Conservation (phyloP, 345 rosid species). For the Rhodomyrtus tomentosa region DNA sequence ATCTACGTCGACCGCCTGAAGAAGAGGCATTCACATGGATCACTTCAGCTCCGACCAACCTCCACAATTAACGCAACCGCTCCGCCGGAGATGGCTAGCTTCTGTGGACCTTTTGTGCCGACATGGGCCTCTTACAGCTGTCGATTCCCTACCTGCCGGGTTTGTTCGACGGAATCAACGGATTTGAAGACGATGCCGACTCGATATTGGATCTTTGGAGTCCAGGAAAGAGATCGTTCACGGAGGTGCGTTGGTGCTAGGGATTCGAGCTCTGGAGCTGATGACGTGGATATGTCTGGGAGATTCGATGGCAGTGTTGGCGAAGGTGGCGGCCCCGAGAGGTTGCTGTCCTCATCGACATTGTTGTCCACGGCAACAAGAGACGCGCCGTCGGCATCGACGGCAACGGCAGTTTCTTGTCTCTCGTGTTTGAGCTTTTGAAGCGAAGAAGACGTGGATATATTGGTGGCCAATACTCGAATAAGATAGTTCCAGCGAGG, state of each 20-base stretch:
- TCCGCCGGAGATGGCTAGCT: conserved; percentile 11
- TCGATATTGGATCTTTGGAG: conserved; percentile 28
- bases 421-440: background rate
- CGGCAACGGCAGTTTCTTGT: background rate
- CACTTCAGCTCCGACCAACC: background rate
- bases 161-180: conserved; percentile 29
- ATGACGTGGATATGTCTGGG: background rate
- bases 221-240: background rate
- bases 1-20: conserved; percentile 53
- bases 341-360: background rate
- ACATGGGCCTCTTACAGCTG: conserved; percentile 19
- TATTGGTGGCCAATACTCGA: background rate
- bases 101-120: conserved; percentile 53
- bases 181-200: conserved; percentile 79
- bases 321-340: background rate
- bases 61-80: background rate
- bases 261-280: background rate
- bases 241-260: background rate
- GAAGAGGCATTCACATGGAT: conserved; percentile 24
- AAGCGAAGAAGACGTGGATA: background rate
- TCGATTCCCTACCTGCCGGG: conserved; percentile 38
- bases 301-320: background rate
- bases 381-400: background rate
- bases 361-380: background rate
- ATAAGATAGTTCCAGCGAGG: background rate